Base-by-base conservation (phyloP, 495 filamentous ascomycete genomes). In the Talaromyces liani region DNA sequence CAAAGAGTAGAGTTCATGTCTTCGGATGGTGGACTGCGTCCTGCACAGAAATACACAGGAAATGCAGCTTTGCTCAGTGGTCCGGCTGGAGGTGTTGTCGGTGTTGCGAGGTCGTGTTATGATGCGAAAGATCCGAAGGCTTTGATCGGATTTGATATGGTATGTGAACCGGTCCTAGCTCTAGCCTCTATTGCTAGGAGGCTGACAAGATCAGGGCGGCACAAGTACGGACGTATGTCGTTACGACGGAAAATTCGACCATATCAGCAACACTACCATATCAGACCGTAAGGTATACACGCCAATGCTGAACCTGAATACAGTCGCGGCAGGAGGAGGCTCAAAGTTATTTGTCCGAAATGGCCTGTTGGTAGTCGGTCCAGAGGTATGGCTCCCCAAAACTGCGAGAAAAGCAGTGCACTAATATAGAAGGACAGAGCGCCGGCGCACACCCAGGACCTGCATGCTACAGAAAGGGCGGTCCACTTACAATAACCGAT, bases 61-160 rank as follows among this genome's bases (percentile, higher is more conserved):
- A 67, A 86, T 49, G 80, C 81, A 63, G 84, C 82, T 3, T 84
- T 88, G 39, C 65, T 88, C 1, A 85, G 82, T 34, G 84, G 84
- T 2, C 84, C 85, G 16, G 84, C 85, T 45, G 85, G 84, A 55
- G 85, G 91, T 25, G 89, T 92, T 1, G 94, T 98, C 2, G 94
- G 94, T 8, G 97, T 98, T 72, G 93, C 94, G 25, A 85, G 93
- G 24, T 97, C 94, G 1, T 92, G 89, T 22, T 97, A 92, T 74
- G 94, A 97, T 70, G 80, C 89, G 1, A 79, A 88, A 51, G 94
- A 92, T 18, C 90, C 88, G 69, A 93, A 83, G 3, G 93, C 93
- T 0, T 89, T 98, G 12, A 97, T 98, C 70, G 94, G 94, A 0
- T 98, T 98, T 67, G 94, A 98, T 67, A 98, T 98, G 94, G 60